A percentile compares a stretch with the other conserved stretches of the same genome.
These are phyloP conservation scores for Arbutus unedo DNA, from an alignment of 148 eudicot species.

Conservation along the genomic window DNA sequence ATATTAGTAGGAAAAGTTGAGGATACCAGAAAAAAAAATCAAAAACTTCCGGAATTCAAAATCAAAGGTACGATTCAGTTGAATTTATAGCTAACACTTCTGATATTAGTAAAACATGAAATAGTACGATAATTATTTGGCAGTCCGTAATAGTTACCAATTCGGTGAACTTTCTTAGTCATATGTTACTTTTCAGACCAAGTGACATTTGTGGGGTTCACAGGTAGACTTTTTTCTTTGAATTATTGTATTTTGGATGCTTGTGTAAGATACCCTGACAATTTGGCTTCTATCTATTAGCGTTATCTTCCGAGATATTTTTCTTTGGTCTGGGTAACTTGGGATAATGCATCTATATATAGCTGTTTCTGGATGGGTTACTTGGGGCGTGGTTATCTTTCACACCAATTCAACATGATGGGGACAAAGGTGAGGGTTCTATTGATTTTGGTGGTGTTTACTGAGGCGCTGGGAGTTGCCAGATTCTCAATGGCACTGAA, in stretches of 20 bases:
- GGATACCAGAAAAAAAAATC: too few relatives aligned
- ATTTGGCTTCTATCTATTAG: not conserved
- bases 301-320: not conserved
- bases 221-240: too few relatives aligned
- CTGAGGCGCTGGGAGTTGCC: conserved; percentile 17
- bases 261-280: not conserved
- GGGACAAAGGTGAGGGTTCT: conserved; percentile 31
- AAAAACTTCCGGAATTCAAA: too few relatives aligned
- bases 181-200: not conserved
- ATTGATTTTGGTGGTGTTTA: conserved; percentile 16
- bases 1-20: too few relatives aligned
- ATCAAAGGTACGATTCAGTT: too few relatives aligned
- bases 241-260: not conserved
- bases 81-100: too few relatives aligned
- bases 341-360: not conserved
- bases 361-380: not conserved
- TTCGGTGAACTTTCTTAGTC: not conserved
- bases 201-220: too few relatives aligned
- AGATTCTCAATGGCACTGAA: conserved; percentile 16
- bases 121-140: too few relatives aligned
- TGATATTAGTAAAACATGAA: too few relatives aligned
- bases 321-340: not conserved
- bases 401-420: not conserved
- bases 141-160: too few relatives aligned
- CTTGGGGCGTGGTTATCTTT: not conserved